phyloP scores from a whole-genome alignment of 257 asterid species.

The Solanum pinnatisectum region DNA sequence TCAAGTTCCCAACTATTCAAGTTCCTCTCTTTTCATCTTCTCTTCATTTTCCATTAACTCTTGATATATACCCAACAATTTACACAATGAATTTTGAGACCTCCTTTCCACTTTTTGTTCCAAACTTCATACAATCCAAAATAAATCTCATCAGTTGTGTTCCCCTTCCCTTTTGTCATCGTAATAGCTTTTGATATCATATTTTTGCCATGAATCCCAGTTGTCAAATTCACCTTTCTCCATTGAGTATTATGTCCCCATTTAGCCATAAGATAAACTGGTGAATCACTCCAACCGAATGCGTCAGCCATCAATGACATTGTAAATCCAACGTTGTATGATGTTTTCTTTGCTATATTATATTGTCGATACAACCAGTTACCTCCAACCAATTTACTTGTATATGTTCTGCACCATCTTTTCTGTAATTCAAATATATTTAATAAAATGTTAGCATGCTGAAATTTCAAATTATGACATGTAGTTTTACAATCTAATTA shows the following conservation, averaged over 20 bases:
- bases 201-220: background rate
- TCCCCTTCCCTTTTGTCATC: background rate
- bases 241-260: conserved; percentile 10
- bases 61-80: too few species aligned
- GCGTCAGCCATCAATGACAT: conserved; percentile 15
- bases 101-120: background rate
- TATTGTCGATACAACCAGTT: conserved; percentile 3
- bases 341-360: background rate
- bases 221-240: background rate
- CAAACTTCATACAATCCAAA: background rate
- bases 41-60: too few species aligned
- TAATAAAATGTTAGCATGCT: background rate
- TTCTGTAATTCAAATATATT: background rate
- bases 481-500: background rate
- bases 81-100: background rate
- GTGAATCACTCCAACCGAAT: conserved; percentile 12
- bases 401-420: background rate
- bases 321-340: conserved; percentile 7
- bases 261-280: conserved; percentile 14
- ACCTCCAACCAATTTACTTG: conserved; percentile 28
- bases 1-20: too few species aligned
- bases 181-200: background rate
- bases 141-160: background rate
- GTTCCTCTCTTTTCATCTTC: too few species aligned
- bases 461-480: background rate